Evolutionary conservation across 129 eudicot genomes (phyloP), one percentile per base, ranked within the genome.

Genomic region (Flaveria linearis): DNA sequence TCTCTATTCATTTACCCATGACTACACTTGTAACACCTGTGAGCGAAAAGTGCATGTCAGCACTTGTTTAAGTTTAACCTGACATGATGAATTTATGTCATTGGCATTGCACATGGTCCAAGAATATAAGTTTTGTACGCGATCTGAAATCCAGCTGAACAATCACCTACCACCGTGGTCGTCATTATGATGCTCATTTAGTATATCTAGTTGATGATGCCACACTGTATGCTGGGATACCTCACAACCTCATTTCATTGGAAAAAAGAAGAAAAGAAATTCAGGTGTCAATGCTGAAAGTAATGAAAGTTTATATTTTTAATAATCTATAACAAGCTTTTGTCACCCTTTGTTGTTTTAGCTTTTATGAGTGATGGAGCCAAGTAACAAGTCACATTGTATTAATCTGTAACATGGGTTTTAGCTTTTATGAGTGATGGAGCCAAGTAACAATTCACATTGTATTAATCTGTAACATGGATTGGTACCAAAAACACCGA

Each of bases 291-390:
- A 42, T 55, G 75, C 25, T 41, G 60, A 53, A 68, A 68, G 17
- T 69, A 68, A 55, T 68, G 68, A 68, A 60, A 46, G 50, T 71
- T 60, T 33, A 71, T 67, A 55, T 36, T 36, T 71, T 78, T 61
- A 57, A 7, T 71, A 14, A 33, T 45, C 20, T 5, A 41, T 68
- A 23, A 68, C 56, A 22, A 43, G 16, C 62, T 56, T n/a, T 33
- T 36, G 64, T 56, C 9, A 22, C 30, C 30, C 39, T 16, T 67
- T 41, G 68, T 26, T 13, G 41, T 28, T 69, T 43, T 78, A 43
- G 57, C 22, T 78, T 63, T 20, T 47, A 62, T 45, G 62, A 45
- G 70, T 45, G 47, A 78, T 58, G 63, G 53, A 49, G 60, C 82
- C 63, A 12, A 56, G 22, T 57, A 69, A 78, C 42, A 60, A 61